These are phyloP conservation scores for Pseudotsuga menziesii DNA, from an alignment of 75 land plant species.

Conservation along the genomic window DNA sequence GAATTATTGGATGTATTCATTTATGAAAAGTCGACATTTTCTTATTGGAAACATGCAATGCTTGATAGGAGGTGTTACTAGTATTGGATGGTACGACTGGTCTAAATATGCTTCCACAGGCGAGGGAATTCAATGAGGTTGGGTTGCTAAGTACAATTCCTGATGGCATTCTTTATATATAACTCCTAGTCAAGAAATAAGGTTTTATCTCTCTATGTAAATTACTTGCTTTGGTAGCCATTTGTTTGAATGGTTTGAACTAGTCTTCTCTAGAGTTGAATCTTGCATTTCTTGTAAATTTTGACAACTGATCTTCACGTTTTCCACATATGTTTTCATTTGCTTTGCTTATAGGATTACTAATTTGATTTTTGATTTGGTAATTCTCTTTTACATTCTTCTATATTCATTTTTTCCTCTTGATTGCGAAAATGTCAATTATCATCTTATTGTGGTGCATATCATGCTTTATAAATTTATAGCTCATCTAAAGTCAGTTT, in stretches of 20 bases:
- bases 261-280: background rate
- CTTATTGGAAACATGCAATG: background rate
- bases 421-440: background rate
- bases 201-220: background rate
- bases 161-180: background rate
- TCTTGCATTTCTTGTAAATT: background rate
- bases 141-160: background rate
- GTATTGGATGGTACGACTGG: slow-evolving; percentile 99
- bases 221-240: background rate
- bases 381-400: background rate
- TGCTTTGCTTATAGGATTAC: background rate
- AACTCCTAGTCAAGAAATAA: background rate
- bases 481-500: too few relatives aligned
- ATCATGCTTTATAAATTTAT: too few relatives aligned
- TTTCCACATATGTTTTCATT: background rate
- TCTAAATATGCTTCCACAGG: slow-evolving; percentile 98
- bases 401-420: background rate
- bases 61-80: slow-evolving; percentile 77
- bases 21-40: background rate
- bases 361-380: background rate
- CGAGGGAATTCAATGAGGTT: slow-evolving; percentile 97
- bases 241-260: background rate
- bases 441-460: too few relatives aligned
- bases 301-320: background rate
- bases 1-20: background rate